phyloP scores from a whole-genome alignment of 257 asterid genomes.

The Phtheirospermum japonicum region DNA sequence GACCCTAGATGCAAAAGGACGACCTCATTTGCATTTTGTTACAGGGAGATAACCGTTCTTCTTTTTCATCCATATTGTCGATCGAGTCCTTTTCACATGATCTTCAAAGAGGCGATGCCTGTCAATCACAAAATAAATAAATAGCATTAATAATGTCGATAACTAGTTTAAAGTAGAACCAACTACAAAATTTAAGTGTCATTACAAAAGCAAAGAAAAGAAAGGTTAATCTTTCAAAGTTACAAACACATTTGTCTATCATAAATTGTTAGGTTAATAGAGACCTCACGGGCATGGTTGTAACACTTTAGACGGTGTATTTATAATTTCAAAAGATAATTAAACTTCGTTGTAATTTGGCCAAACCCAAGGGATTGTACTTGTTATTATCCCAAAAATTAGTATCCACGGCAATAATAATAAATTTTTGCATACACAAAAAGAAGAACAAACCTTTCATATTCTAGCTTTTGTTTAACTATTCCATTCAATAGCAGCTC shows the following conservation, averaged over 20 bases:
- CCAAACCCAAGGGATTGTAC: neutral
- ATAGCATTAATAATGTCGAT: too few relatives aligned
- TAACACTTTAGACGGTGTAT: too few relatives aligned
- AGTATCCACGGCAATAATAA: neutral
- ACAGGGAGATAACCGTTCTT: slow-evolving; percentile 43
- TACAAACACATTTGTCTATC: too few relatives aligned
- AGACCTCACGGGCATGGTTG: too few relatives aligned
- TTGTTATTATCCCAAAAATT: neutral
- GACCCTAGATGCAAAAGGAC: neutral
- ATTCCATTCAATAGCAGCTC: slow-evolving; percentile 93
- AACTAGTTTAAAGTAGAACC: too few relatives aligned
- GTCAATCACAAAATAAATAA: slow-evolving; percentile 20
- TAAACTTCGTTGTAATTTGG: neutral
- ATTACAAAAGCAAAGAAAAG: too few relatives aligned
- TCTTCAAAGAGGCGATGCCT: slow-evolving; percentile 75
- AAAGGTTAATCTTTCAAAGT: too few relatives aligned
- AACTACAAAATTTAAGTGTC: too few relatives aligned
- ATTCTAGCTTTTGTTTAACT: slow-evolving; percentile 87
- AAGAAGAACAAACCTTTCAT: slow-evolving; percentile 58
- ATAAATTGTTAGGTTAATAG: too few relatives aligned
- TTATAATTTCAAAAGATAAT: too few relatives aligned
- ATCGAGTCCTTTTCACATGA: slow-evolving; percentile 70
- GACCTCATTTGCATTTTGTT: slow-evolving; percentile 30
- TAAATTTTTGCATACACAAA: neutral
- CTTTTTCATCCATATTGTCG: slow-evolving; percentile 70